These are phyloP conservation scores for Parasarocladium wereldwijsianum DNA, from an alignment of 2,329 filamentous ascomycete genomes.

Conservation along the genomic window DNA sequence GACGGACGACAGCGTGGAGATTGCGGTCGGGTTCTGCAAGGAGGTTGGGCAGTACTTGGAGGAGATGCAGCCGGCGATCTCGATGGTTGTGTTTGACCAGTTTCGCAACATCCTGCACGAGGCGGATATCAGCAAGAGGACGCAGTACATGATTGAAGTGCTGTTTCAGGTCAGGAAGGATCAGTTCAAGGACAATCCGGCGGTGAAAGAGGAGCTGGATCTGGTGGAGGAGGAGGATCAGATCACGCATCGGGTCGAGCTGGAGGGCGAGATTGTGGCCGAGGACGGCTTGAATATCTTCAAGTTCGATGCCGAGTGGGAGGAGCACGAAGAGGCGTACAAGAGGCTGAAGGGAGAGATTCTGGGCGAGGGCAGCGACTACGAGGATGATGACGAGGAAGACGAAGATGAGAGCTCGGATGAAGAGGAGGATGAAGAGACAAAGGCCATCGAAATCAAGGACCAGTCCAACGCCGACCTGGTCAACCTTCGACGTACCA, in stretches of 20 bases:
- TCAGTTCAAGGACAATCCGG: slow-evolving; percentile 87
- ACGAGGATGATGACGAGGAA: slow-evolving; percentile 43
- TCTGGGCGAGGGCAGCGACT: slow-evolving; percentile 79
- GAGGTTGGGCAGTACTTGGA: slow-evolving; percentile 91
- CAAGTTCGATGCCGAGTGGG: slow-evolving; percentile 82
- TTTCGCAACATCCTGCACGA: slow-evolving; percentile 93
- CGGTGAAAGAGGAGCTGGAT: slow-evolving; percentile 84
- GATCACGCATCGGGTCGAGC: slow-evolving; percentile 72
- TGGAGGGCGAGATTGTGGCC: slow-evolving; percentile 73
- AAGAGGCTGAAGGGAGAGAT: slow-evolving; percentile 86
- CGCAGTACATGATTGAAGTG: slow-evolving; percentile 99
- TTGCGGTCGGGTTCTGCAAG: slow-evolving; percentile 82
- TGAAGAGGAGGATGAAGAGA: slow-evolving; percentile 57
- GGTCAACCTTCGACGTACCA: slow-evolving; percentile 82
- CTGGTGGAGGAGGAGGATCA: slow-evolving; percentile 96
- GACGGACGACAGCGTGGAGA: slow-evolving; percentile 94
- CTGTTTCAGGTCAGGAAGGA: slow-evolving; percentile 94
- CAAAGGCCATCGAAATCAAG: slow-evolving; percentile 85
- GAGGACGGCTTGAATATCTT: slow-evolving; percentile 90
- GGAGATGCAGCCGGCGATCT: slow-evolving; percentile 83
- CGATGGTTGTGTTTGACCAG: slow-evolving; percentile 85
- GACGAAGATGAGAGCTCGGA: slow-evolving; percentile 55
- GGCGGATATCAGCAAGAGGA: slow-evolving; percentile 90
- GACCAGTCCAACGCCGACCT: slow-evolving; percentile 94
- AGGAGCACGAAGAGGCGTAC: slow-evolving; percentile 83